Conservation (phyloP, 1,284 basidiomycete genomes). For the Trichosporon faecale region DNA sequence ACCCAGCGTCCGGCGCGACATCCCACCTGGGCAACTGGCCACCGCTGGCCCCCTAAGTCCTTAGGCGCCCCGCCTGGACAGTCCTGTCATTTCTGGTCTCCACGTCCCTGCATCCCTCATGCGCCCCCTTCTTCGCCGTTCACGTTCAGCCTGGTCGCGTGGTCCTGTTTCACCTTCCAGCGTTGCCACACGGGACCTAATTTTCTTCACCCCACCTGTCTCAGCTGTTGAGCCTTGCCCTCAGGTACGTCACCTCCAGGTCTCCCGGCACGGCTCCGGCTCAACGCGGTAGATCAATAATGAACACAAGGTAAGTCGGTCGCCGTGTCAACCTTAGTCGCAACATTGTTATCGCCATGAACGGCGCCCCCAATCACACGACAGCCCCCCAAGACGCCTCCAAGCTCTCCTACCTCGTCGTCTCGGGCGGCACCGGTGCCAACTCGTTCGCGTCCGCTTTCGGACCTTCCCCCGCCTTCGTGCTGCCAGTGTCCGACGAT, state of each 20-base stretch:
- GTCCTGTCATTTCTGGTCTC: not conserved
- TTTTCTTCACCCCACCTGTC: not conserved
- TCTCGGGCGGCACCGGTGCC: slow-evolving; percentile 57
- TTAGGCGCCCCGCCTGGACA: not conserved
- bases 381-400: not conserved
- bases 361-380: not conserved
- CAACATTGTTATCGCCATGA: not conserved
- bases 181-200: not conserved
- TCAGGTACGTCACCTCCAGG: not conserved
- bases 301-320: not conserved
- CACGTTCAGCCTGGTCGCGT: not conserved
- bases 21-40: not conserved
- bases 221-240: not conserved
- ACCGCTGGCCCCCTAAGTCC: too few relatives aligned
- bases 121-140: not conserved
- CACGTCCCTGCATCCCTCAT: slow-evolving; percentile 1
- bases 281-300: not conserved
- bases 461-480: slow-evolving; percentile 52
- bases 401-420: slow-evolving; percentile 49
- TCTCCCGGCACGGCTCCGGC: not conserved
- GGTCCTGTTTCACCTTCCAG: not conserved
- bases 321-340: not conserved
- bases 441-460: slow-evolving; percentile 57
- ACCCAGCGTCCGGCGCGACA: not conserved
- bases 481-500: slow-evolving; percentile 57